Evolutionary conservation across 768 basidiomycete genomes (phyloP).

Genomic region (Tremella fuciformis): DNA sequence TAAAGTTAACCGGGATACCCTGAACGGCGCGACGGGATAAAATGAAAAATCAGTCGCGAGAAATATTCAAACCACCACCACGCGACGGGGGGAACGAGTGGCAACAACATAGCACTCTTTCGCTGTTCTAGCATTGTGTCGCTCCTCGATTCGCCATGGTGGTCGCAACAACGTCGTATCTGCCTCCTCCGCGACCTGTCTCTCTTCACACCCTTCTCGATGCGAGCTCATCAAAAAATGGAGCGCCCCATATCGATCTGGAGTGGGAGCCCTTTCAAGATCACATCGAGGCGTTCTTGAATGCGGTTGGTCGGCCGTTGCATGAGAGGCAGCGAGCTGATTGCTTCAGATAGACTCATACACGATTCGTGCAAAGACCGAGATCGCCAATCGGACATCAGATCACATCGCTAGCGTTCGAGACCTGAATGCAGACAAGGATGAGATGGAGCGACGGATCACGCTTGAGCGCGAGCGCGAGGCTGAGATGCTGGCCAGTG

Average conservation of each 20-base stretch:
- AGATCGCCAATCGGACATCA: constrained; percentile 66
- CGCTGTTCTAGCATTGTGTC: background rate
- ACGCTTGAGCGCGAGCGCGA: constrained; percentile 73
- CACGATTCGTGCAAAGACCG: constrained; percentile 66
- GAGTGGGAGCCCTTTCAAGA: constrained; percentile 45
- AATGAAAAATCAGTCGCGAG: constrained; percentile 4
- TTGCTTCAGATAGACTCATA: constrained; percentile 56
- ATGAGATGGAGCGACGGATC: constrained; percentile 66
- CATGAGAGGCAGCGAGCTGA: background rate
- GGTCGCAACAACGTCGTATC: constrained; percentile 10
- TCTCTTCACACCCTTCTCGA: constrained; percentile 30
- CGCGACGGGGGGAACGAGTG: background rate
- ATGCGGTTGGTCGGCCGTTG: constrained; percentile 27
- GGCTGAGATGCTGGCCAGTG: constrained; percentile 73
- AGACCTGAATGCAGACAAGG: constrained; percentile 61
- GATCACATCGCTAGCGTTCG: constrained; percentile 65
- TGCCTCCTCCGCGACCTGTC: constrained; percentile 16
- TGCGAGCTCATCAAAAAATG: constrained; percentile 8
- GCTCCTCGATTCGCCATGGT: constrained; percentile 2
- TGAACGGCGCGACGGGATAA: constrained; percentile 1
- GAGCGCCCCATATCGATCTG: constrained; percentile 31
- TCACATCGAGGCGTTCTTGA: constrained; percentile 42
- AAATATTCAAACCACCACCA: background rate
- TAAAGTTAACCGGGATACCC: no score
- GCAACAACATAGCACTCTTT: constrained; percentile 5